These are phyloP conservation scores for Creolimax fragrantissima DNA, from an alignment of 78 protist species.

Conservation along the genomic window DNA sequence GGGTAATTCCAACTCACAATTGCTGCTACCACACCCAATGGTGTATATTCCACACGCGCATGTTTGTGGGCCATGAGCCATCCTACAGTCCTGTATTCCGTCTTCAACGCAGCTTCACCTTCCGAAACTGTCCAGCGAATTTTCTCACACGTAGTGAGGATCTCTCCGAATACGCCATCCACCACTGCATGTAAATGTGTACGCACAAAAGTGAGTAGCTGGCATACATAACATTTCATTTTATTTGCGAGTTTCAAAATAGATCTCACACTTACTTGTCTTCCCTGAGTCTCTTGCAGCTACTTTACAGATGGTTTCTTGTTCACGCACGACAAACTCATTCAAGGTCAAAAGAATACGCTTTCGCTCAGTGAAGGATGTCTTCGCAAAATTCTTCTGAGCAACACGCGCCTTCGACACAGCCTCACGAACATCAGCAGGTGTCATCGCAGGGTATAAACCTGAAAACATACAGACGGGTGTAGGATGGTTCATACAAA, in stretches of 20 bases:
- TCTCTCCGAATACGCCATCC: constrained; percentile 61
- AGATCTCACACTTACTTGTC: constrained; percentile 62
- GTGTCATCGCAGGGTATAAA: not conserved
- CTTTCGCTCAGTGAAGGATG: constrained; percentile 44
- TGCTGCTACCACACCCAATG: constrained; percentile 47
- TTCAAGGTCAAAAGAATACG: constrained; percentile 41
- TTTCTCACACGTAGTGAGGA: constrained; percentile 57
- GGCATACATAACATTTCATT: not conserved
- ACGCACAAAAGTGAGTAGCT: not conserved
- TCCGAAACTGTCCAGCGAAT: constrained; percentile 45
- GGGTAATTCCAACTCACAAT: constrained; percentile 66
- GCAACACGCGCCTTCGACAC: not conserved
- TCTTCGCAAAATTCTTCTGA: constrained; percentile 33
- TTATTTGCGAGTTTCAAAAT: no score
- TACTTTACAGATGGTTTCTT: constrained; percentile 38
- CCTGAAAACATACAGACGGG: no score
- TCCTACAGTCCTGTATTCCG: constrained; percentile 39
- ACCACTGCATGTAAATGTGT: constrained; percentile 35
- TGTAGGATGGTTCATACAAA: no score
- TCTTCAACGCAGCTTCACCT: constrained; percentile 48
- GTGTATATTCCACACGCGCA: constrained; percentile 42
- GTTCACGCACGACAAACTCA: constrained; percentile 43
- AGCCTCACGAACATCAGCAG: not conserved
- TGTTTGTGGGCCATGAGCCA: constrained; percentile 43
- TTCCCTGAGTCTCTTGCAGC: constrained; percentile 65